Evolutionary conservation across 2,329 filamentous ascomycete species (phyloP), one percentile per base, ranked within the genome.

Genomic region (Fonsecaea multimorphosa): DNA sequence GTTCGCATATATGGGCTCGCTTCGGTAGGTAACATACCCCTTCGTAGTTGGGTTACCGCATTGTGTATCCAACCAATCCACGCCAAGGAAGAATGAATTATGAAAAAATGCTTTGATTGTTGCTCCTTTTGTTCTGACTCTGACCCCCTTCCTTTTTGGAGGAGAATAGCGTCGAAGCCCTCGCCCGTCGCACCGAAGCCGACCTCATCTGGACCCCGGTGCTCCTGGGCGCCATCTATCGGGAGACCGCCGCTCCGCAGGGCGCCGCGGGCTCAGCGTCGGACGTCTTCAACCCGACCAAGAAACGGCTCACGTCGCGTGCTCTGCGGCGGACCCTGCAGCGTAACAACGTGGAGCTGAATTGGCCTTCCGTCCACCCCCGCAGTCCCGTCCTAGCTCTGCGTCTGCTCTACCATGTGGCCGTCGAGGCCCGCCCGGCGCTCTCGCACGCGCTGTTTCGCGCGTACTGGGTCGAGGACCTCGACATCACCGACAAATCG

Each of bases 241-340:
- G 66, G 11, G 66, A 64, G 8, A 68, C 66, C 11, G 27, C 64
- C 3, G 66, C 66, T 4, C 66, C 66, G n/a, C 66, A 68, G 38
- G 66, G 66, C 29, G 66, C 66, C 46, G 64, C 36, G 1, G 66
- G 66, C 22, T 63, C 58, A 9, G 66, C 66, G 0, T 63, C 58
- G 16, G 66, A 68, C 36, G 49, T 60, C 6, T 66, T 66, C 61
- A 68, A 68, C 46, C 52, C 66, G 55, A 68, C 66, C 46, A 68
- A 68, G 52, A 36, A 46, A 3, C 36, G 16, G 1, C 54, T 68
- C 38, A 64, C 55, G 12, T 44, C 44, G n/a, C 55, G 16, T 8
- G 40, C 64, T 1, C 52, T 66, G n/a, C 19, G 6, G 19, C 64
- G 66, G 4, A 64, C 66, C 2, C 22, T 66, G 46, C 46, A 22